Percentiles rank a stretch among this genome's conserved stretches.
These are phyloP conservation scores for Coemansia guatemalensis DNA, from an alignment of 192 early-diverging fungal species.

Conservation along the genomic window DNA sequence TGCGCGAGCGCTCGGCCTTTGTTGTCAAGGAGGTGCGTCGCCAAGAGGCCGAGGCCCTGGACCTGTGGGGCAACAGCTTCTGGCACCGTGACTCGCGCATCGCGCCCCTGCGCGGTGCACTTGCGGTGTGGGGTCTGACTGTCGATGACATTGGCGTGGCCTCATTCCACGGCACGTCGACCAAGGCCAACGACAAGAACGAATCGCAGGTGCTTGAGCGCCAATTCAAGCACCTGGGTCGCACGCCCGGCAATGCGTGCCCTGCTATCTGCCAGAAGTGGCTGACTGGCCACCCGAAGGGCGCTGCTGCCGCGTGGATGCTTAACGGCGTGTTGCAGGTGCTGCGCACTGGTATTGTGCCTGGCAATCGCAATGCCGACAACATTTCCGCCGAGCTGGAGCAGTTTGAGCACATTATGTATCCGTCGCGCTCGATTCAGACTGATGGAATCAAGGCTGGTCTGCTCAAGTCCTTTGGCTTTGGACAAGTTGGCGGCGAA, in stretches of 20 bases:
- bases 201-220: slow-evolving; percentile 33
- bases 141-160: slow-evolving; percentile 30
- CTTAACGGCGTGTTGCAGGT: slow-evolving; percentile 86
- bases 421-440: slow-evolving; percentile 83
- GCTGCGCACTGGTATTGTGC: slow-evolving; percentile 81
- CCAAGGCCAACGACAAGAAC: slow-evolving; percentile 37
- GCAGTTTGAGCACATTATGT: slow-evolving; percentile 82
- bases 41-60: slow-evolving; percentile 77
- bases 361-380: slow-evolving; percentile 74
- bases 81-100: slow-evolving; percentile 75
- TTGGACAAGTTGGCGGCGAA: slow-evolving; percentile 93
- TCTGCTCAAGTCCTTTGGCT: slow-evolving; percentile 90
- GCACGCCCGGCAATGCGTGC: slow-evolving; percentile 31
- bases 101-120: slow-evolving; percentile 82
- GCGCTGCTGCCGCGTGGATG: slow-evolving; percentile 96
- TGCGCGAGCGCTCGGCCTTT: slow-evolving; percentile 34
- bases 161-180: slow-evolving; percentile 33
- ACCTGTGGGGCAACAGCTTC: slow-evolving; percentile 84
- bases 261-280: slow-evolving; percentile 37
- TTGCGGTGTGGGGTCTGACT: slow-evolving; percentile 57
- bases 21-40: slow-evolving; percentile 68
- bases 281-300: slow-evolving; percentile 69
- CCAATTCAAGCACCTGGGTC: slow-evolving; percentile 31
- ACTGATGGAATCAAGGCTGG: slow-evolving; percentile 90
- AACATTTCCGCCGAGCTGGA: slow-evolving; percentile 63